These are phyloP conservation scores for Nicotiana tabacum DNA, from an alignment of 257 asterid species.

Conservation along the genomic window DNA sequence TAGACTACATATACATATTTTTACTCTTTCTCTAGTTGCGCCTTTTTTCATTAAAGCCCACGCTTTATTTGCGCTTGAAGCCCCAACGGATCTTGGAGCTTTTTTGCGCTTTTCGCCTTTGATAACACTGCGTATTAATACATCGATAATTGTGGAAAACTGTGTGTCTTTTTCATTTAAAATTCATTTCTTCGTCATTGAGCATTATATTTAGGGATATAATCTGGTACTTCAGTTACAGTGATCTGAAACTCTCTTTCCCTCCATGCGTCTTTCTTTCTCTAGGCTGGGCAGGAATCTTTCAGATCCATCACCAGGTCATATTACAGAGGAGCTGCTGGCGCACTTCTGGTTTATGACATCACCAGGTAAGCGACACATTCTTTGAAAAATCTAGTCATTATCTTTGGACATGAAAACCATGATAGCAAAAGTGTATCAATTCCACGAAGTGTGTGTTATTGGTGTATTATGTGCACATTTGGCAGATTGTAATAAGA, in stretches of 20 bases:
- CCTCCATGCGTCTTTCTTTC: neutral
- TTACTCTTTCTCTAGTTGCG: too few species aligned
- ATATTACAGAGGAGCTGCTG: constrained; percentile 18
- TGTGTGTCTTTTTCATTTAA: neutral
- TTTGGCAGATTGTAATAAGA: neutral
- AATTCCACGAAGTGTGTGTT: neutral
- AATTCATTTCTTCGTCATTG: neutral
- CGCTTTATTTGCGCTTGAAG: too few species aligned
- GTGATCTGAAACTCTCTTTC: neutral
- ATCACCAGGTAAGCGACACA: constrained; percentile 4
- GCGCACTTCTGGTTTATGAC: constrained; percentile 17
- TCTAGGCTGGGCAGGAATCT: constrained; percentile 18
- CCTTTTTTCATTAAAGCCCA: too few species aligned
- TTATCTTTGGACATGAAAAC: neutral
- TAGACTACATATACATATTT: too few species aligned
- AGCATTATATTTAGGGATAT: neutral
- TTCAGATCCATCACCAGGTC: constrained; percentile 21
- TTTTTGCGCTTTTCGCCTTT: too few species aligned
- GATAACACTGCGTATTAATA: neutral
- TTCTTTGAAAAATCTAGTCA: neutral
- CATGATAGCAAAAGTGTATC: neutral
- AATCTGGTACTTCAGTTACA: neutral
- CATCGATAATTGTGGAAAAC: neutral
- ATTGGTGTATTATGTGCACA: neutral
- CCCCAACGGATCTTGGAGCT: too few species aligned